A percentile compares a stretch with the other conserved stretches of the same genome.
phyloP scores from a whole-genome alignment of 345 rosid genomes.

The Hibiscus mutabilis region DNA sequence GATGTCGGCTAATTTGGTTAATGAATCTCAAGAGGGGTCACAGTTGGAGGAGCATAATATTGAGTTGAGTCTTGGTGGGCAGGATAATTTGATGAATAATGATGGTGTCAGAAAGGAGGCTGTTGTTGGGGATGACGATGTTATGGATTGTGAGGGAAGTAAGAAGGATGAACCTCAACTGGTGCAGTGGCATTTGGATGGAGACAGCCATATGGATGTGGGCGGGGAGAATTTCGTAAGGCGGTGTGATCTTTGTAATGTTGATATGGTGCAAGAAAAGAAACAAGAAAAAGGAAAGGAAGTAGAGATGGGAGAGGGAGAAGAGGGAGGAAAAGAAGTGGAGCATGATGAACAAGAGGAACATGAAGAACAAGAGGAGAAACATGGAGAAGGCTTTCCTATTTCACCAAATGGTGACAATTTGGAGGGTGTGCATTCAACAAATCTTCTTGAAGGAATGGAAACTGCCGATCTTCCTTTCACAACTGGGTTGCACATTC shows the following conservation, averaged over 20 bases:
- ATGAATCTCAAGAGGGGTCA: conserved; percentile 23
- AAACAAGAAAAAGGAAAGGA: conserved; percentile 19
- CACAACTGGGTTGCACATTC: conserved; percentile 46
- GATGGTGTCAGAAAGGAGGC: not conserved
- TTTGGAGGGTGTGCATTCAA: conserved; percentile 42
- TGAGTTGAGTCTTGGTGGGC: conserved; percentile 59
- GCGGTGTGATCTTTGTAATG: conserved; percentile 28
- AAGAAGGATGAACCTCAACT: conserved; percentile 29
- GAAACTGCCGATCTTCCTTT: conserved; percentile 48
- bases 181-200: conserved; percentile 39
- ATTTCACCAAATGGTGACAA: conserved; percentile 34
- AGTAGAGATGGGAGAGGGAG: conserved; percentile 28
- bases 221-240: conserved; percentile 36
- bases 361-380: not conserved
- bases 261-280: conserved; percentile 17
- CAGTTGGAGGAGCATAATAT: conserved; percentile 53
- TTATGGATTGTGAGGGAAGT: conserved; percentile 43
- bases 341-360: conserved; percentile 8
- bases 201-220: conserved; percentile 22
- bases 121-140: conserved; percentile 15
- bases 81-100: conserved; percentile 19
- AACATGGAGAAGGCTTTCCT: conserved; percentile 37
- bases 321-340: conserved; percentile 31
- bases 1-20: conserved; percentile 24
- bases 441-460: conserved; percentile 56